Evolutionary conservation across 345 rosid genomes (phyloP), one percentile per base, ranked within the genome.

Genomic region (Adansonia digitata): DNA sequence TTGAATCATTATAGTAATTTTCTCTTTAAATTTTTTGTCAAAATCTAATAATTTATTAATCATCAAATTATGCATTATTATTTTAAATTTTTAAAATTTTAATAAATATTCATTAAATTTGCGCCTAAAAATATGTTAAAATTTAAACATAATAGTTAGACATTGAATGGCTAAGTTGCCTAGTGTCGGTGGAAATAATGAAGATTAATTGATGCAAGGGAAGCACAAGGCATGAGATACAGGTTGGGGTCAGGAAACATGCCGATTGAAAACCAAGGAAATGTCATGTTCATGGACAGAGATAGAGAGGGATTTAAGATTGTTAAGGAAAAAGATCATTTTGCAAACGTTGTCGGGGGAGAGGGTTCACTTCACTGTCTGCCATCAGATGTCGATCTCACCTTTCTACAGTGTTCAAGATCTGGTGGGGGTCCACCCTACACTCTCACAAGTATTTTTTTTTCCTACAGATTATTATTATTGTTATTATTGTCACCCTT

Each of bases 221-320:
- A 29, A 34, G 43, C 49, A 37, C n/a, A 31, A 64, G 29, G 13
- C 29, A 13, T 37, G 69, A 64, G 49, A 10, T 18, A 13, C 17
- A 12, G 40, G 69, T 20, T 34, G 48, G 48, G 27, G 78, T 56
- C 52, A 49, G 7, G 48, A 68, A 74, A 73, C 76, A 69, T 81
- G 80, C 79, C 65, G 53, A 74, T 74, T 81, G 82, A 82, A 82
- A 71, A 42, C 17, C 56, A 24, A 74, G 59, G 82, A 71, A 60
- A 57, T 63, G 82, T 77, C 81, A 17, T 71, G 49, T 69, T 77
- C 82, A 57, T 7, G 8, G 43, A 46, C 1, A 15, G 11, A 42
- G 5, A 3, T n/a, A n/a, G n/a, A 42, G 11, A 8, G 10, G 11
- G 11, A 1, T 42, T 42, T 42, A 42, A 42, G 5, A 46, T 46